Evolutionary conservation across 2,329 filamentous ascomycete genomes (phyloP).

Genomic region (Colletotrichum costaricense): DNA sequence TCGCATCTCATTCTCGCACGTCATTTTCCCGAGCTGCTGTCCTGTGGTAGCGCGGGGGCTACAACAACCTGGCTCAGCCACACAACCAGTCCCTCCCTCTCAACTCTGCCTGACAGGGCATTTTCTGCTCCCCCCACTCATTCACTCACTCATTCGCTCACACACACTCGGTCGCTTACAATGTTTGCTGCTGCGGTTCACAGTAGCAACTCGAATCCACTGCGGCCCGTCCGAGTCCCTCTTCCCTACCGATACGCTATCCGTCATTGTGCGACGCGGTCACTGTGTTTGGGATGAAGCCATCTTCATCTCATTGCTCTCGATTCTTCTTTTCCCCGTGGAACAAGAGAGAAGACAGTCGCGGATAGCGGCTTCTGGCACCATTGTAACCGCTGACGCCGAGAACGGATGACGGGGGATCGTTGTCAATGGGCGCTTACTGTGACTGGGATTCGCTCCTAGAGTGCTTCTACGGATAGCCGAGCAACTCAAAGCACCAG

Average conservation of each 20-base stretch:
- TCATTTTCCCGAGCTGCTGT: slow-evolving; percentile 1
- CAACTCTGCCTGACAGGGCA: slow-evolving; percentile 31
- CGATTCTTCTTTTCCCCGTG: neutral
- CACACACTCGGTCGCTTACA: neutral
- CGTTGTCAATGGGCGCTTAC: neutral
- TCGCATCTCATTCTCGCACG: slow-evolving; percentile 12
- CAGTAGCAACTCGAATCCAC: neutral
- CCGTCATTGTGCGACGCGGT: neutral
- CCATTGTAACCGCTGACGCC: slow-evolving; percentile 13
- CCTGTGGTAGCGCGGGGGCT: slow-evolving; percentile 5
- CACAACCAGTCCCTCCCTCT: neutral
- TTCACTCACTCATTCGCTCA: neutral
- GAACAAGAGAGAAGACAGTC: neutral
- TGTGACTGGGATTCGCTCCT: neutral
- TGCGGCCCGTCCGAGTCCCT: slow-evolving; percentile 5
- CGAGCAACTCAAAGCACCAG: neutral
- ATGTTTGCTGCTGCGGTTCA: neutral
- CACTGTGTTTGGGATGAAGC: slow-evolving; percentile 5
- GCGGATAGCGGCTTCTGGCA: neutral
- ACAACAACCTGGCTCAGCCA: slow-evolving; percentile 14
- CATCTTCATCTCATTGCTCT: neutral
- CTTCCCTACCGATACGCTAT: neutral
- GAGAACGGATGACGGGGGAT: slow-evolving; percentile 1
- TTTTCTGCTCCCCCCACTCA: slow-evolving; percentile 3
- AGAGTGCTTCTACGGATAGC: slow-evolving; percentile 8